Base-by-base conservation (phyloP, 805 yeast genomes). In the Candida namnaoensis region DNA sequence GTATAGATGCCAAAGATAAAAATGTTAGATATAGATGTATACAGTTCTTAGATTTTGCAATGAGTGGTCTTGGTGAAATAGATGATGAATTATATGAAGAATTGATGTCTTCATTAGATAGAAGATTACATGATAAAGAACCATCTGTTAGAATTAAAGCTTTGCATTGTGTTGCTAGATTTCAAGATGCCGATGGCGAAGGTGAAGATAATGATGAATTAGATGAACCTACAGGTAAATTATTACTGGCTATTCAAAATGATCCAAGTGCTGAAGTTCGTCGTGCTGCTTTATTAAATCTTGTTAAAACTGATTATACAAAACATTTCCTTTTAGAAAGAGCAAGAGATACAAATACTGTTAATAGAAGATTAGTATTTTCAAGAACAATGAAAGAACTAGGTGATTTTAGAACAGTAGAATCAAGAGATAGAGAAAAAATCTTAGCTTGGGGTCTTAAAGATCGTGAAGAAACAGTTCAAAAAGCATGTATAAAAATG, bases 221-320 rank as follows among this genome's bases (percentile, higher is more conserved):
- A 28, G 69, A 70, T 43, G 68, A 68, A 44, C 77, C 78, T 7
- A 68, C 75, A 3, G 64, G 68, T 36, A 65, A 65, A 35, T 61
- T 78, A 32, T 51, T 74, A 40, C 58, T 58, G n/a, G 70, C 80
- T 0, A 66, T 87, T 50, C 82, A 78, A 52, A 76, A 82, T 53
- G 99, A 91, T 61, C 74, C 86, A 3, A 82, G 82, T 51, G 80
- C 96, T 0, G 98, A 93, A 47, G 96, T 90, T 1, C 72, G 98
- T 49, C 71, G 95, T 45, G 88, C 95, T 0, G 91, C 91, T 0
- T 62, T 88, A 52, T 64, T 82, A 36, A 85, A 88, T 55, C 58
- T 91, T 30, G 77, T 72, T 24, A 81, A 79, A 49, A 72, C 72
- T 35, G 51, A 61, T 4, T 48, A 52, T 1, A 81, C 88, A 0